A percentile compares a stretch with the other conserved stretches of the same genome.
Evolutionary conservation across 257 asterid genomes (phyloP).

Genomic region (Petunia axillaris): DNA sequence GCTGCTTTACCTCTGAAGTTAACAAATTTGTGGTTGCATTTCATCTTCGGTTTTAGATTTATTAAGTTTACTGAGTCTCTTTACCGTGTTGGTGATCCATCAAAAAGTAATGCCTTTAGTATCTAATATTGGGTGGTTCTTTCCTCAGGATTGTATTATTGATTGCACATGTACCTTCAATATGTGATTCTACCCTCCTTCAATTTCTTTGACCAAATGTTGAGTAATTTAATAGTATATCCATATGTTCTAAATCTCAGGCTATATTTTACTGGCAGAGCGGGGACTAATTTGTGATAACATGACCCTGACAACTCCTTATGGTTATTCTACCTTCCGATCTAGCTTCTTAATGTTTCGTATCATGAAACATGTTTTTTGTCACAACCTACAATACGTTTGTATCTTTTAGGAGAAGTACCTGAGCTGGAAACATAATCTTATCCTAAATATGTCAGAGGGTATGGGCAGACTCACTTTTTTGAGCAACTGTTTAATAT

Average conservation of each 20-base stretch:
- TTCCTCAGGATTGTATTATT: too few relatives aligned
- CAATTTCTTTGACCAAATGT: too few relatives aligned
- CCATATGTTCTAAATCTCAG: neutral
- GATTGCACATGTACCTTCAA: too few relatives aligned
- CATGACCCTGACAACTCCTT: neutral
- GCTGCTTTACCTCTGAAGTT: neutral
- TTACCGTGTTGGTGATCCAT: too few relatives aligned
- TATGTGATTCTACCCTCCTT: too few relatives aligned
- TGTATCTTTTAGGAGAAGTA: slow-evolving; percentile 36
- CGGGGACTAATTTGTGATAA: neutral
- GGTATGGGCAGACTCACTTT: slow-evolving; percentile 65
- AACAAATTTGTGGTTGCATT: neutral
- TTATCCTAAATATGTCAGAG: slow-evolving; percentile 48
- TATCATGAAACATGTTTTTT: slow-evolving; percentile 46
- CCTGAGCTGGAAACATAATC: slow-evolving; percentile 36
- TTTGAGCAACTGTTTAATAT: slow-evolving; percentile 36
- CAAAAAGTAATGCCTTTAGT: too few relatives aligned
- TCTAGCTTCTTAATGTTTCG: slow-evolving; percentile 42
- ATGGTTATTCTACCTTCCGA: neutral
- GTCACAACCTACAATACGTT: slow-evolving; percentile 30
- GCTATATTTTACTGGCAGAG: neutral
- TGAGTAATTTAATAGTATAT: too few relatives aligned
- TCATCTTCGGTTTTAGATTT: neutral
- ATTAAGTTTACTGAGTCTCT: neutral
- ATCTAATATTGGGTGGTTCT: too few relatives aligned